These are phyloP conservation scores for Nannochloropsis gaditana DNA, from an alignment of 108 stramenopile genomes.

Conservation along the genomic window DNA sequence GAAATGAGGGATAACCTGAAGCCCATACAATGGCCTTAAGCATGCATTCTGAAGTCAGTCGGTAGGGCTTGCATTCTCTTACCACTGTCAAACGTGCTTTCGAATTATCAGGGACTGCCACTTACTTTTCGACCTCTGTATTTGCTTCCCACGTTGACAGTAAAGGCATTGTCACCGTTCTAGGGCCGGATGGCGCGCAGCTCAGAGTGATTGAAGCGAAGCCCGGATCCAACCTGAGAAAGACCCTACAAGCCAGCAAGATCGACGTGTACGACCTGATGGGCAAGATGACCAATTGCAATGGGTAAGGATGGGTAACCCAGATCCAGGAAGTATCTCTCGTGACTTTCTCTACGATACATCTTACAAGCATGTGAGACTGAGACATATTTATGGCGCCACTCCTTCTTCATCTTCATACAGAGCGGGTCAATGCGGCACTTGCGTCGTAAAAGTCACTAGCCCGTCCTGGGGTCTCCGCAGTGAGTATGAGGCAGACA, in stretches of 20 bases:
- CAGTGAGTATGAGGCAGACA: neutral
- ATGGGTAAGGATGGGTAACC: neutral
- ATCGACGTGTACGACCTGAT: neutral
- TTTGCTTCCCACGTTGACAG: neutral
- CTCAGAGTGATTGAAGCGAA: neutral
- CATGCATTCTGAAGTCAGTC: too few relatives aligned
- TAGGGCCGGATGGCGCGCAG: neutral
- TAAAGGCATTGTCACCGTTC: neutral
- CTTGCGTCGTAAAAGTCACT: neutral
- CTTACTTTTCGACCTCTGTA: too few relatives aligned
- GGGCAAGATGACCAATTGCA: conserved; percentile 20
- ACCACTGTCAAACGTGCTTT: too few relatives aligned
- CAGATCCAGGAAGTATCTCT: neutral
- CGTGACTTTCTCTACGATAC: too few relatives aligned
- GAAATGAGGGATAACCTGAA: too few relatives aligned
- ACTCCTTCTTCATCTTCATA: neutral
- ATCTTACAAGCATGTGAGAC: too few relatives aligned
- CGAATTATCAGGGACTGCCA: too few relatives aligned
- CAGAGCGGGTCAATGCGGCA: neutral
- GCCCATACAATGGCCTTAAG: too few relatives aligned
- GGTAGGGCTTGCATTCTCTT: too few relatives aligned
- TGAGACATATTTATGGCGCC: neutral
- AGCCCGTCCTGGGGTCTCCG: neutral
- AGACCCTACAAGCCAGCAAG: conserved; percentile 3
- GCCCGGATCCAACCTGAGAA: neutral